Base-by-base conservation (phyloP, 164 flowering plant species). In the Magnolia sinica region DNA sequence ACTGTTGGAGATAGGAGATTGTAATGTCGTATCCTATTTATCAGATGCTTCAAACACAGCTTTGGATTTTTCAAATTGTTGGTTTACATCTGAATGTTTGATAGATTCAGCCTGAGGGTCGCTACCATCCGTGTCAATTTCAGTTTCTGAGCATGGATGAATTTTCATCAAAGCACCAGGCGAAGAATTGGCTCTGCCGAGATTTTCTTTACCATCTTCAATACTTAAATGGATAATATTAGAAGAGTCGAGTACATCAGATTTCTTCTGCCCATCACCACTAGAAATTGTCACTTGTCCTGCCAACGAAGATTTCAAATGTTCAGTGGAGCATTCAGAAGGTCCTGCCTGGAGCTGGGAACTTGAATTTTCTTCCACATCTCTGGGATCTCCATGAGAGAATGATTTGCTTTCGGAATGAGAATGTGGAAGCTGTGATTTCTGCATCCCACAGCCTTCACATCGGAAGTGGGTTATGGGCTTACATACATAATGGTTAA, bases 61-160 rank as follows among this genome's bases (percentile, higher is more conserved):
- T 65, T 61, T 67, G 19, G 71, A 68, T 51, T 83, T 83, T 70
- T 77, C 76, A n/a, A 50, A 74, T 59, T 80, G 72, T 27, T 79
- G 76, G 74, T 55, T 78, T 64, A 77, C 27, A 55, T 74, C 78
- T 11, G 75, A 65, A 76, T 74, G 67, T 73, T 78, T 83, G 58
- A 76, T 19, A 66, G 78, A 59, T 71, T 80, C 79, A 29, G 73
- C 79, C 13, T 78, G 69, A 16, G 19, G 64, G 22, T 82, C 77
- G 64, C 71, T 81, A 76, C 71, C 78, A 74, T 74, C 77, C 51
- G 50, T 52, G 20, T 78, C 76, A 70, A 50, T 71, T 52, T 81
- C 85, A 69, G 79, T 68, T 80, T 85, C 89, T 64, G 75, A 37
- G 72, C 84, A 79, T 22, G 79, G 74, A 76, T 51, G 50, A 49